A percentile compares a stretch with the other conserved stretches of the same genome.
These are phyloP conservation scores for Thozetella sp. DNA, from an alignment of 495 filamentous ascomycete species.

Conservation along the genomic window DNA sequence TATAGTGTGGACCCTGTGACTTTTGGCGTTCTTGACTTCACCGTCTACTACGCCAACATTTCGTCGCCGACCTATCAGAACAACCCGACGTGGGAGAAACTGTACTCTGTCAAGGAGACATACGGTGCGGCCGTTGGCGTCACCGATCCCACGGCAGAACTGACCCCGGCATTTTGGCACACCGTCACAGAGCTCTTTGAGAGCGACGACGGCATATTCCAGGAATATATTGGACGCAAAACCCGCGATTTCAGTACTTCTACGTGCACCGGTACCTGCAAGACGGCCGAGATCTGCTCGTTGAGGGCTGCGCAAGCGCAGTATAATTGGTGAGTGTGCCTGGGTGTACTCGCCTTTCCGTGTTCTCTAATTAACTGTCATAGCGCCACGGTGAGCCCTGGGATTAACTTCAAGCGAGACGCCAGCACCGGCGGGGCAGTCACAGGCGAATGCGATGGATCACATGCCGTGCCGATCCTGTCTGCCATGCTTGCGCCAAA, in stretches of 20 bases:
- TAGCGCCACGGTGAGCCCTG: background rate
- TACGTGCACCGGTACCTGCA: constrained; percentile 17
- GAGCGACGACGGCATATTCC: constrained; percentile 12
- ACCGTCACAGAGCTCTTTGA: constrained; percentile 44
- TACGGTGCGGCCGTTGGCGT: constrained; percentile 41
- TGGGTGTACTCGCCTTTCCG: background rate
- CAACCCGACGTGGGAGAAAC: constrained; percentile 45
- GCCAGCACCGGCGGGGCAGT: background rate
- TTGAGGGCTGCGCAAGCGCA: constrained; percentile 23
- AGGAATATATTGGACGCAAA: constrained; percentile 16
- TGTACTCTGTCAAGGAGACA: constrained; percentile 52
- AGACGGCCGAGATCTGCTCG: constrained; percentile 22
- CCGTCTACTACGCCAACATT: constrained; percentile 52
- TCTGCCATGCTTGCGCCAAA: background rate
- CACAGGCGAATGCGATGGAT: background rate
- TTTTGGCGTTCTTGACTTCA: constrained; percentile 50
- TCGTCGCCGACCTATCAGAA: constrained; percentile 36
- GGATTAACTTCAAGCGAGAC: background rate
- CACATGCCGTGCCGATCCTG: background rate
- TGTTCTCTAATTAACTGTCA: background rate
- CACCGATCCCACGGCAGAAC: constrained; percentile 20
- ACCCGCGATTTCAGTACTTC: constrained; percentile 13
- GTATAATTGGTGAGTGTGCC: constrained; percentile 18
- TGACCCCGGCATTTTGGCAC: constrained; percentile 59
- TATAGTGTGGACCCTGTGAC: constrained; percentile 55